A percentile compares a stretch with the other conserved stretches of the same genome.
These are phyloP conservation scores for Pichia insulana DNA, from an alignment of 805 yeast genomes.

Conservation along the genomic window DNA sequence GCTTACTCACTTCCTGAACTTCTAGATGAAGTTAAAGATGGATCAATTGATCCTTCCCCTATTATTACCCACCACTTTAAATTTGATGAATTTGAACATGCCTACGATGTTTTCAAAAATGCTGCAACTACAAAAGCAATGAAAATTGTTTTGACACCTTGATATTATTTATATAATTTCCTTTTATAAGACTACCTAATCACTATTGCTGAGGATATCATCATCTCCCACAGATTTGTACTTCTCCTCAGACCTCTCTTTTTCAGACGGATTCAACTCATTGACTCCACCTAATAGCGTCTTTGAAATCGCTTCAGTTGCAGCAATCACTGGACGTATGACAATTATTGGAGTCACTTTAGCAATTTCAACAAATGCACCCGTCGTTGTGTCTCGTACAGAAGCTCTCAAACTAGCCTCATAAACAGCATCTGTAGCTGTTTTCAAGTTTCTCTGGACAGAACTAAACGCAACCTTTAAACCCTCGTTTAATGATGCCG, in stretches of 20 bases:
- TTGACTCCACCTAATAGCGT: constrained; percentile 79
- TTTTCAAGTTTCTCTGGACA: constrained; percentile 54
- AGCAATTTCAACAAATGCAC: constrained; percentile 58
- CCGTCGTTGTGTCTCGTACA: constrained; percentile 57
- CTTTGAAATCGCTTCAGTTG: constrained; percentile 81
- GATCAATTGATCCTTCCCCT: constrained; percentile 38
- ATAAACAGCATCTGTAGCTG: constrained; percentile 56
- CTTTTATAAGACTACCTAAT: not conserved
- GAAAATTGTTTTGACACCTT: constrained; percentile 30
- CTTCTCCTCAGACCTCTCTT: constrained; percentile 54
- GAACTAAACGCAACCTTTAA: constrained; percentile 65
- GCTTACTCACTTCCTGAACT: constrained; percentile 35
- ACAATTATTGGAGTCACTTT: constrained; percentile 74
- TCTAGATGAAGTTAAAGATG: constrained; percentile 27
- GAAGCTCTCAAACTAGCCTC: constrained; percentile 54
- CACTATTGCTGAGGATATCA: not conserved
- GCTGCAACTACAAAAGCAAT: constrained; percentile 51
- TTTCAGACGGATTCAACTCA: constrained; percentile 61
- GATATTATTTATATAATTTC: not conserved
- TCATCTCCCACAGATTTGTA: constrained; percentile 32
- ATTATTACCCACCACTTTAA: constrained; percentile 53
- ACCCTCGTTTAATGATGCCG: constrained; percentile 62
- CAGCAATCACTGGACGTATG: constrained; percentile 82
- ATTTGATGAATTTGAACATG: constrained; percentile 46
- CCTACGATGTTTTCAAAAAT: constrained; percentile 49